Evolutionary conservation across 148 eudicot genomes (phyloP).

Genomic region (Agrostemma githago): DNA sequence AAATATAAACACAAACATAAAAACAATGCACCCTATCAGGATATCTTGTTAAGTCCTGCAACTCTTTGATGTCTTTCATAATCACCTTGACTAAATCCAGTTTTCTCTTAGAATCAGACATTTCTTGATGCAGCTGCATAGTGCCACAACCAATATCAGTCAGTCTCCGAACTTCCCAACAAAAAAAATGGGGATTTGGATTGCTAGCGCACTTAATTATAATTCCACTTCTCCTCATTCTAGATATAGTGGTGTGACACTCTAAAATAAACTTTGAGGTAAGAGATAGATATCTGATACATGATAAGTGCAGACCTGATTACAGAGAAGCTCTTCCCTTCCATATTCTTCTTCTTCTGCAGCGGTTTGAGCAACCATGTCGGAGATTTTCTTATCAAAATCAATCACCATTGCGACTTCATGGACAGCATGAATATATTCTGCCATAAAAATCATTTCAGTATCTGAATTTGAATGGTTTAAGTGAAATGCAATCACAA

Average conservation of each 20-base stretch:
- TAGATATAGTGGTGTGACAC: not conserved
- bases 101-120: constrained; percentile 45
- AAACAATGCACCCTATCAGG: constrained; percentile 29
- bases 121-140: constrained; percentile 55
- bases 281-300: not conserved
- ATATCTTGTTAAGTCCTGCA: constrained; percentile 70
- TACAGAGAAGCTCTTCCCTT: constrained; percentile 37
- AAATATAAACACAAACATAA: not conserved
- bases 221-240: not conserved
- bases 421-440: constrained; percentile 11
- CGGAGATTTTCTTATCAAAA: constrained; percentile 40
- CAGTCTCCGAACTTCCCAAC: not conserved
- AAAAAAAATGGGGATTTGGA: constrained; percentile 6
- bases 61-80: constrained; percentile 44
- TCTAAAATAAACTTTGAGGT: not conserved
- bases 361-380: constrained; percentile 41
- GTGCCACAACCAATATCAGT: constrained; percentile 29
- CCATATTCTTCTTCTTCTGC: constrained; percentile 43
- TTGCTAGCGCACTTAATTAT: not conserved
- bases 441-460: constrained; percentile 17
- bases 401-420: constrained; percentile 34
- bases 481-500: constrained; percentile 6
- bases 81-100: constrained; percentile 49
- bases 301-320: constrained; percentile 37
- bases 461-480: constrained; percentile 12